Conservation (phyloP, 1,284 basidiomycete genomes). For the Apiotrichum montevideense region DNA sequence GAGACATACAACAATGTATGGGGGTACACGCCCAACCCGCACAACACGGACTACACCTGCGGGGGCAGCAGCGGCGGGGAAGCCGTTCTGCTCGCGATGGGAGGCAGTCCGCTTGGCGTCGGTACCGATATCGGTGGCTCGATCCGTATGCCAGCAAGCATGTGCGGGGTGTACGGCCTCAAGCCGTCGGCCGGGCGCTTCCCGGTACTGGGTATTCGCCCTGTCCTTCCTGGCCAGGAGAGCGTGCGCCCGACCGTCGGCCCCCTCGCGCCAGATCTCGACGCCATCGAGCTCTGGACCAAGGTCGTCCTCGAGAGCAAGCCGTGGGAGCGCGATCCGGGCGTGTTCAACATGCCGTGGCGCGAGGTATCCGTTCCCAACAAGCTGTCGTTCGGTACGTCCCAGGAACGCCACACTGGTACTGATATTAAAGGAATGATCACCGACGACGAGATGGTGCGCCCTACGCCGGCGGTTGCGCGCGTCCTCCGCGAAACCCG, state of each 20-base stretch:
- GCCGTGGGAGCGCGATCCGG: conserved; percentile 63
- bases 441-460: conserved; percentile 52
- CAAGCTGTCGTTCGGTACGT: conserved; percentile 48
- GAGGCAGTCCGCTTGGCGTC: conserved; percentile 59
- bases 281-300: conserved; percentile 57
- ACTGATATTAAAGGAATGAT: conserved; percentile 47
- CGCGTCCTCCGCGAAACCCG: conserved; percentile 58
- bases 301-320: conserved; percentile 47
- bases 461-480: conserved; percentile 62
- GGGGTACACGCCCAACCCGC: conserved; percentile 38
- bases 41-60: conserved; percentile 43
- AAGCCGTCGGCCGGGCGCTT: conserved; percentile 61
- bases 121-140: conserved; percentile 68
- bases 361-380: conserved; percentile 53
- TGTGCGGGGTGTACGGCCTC: conserved; percentile 62
- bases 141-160: conserved; percentile 59
- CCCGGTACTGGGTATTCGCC: conserved; percentile 51
- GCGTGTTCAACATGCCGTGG: conserved; percentile 59
- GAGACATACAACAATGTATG: conserved; percentile 25
- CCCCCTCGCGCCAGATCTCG: conserved; percentile 57
- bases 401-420: no score
- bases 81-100: conserved; percentile 53
- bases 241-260: conserved; percentile 63
- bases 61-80: conserved; percentile 62
- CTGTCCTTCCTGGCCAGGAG: conserved; percentile 60